Evolutionary conservation across 1,139 yeast genomes (phyloP).

Genomic region (Suhomyces bokatorum): DNA sequence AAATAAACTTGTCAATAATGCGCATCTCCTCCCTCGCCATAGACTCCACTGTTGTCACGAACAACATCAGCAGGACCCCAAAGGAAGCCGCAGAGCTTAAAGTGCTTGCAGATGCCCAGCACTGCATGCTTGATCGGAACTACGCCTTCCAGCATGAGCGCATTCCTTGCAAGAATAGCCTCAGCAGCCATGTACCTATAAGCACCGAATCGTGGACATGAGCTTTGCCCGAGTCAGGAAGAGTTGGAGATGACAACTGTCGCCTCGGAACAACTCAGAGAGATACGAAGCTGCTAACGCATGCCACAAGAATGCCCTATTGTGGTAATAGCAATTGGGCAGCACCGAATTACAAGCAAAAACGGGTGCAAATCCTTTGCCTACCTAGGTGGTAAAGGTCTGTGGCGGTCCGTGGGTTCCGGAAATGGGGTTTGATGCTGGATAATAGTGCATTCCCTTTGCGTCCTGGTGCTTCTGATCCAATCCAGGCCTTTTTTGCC

Average conservation of each 20-base stretch:
- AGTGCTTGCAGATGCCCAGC: background rate
- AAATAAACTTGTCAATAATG: background rate
- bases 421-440: too few relatives aligned
- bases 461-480: background rate
- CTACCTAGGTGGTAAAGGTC: too few relatives aligned
- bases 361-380: too few relatives aligned
- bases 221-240: background rate
- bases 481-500: background rate
- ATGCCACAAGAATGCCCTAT: background rate
- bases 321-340: too few relatives aligned
- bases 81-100: background rate
- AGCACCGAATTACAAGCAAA: too few relatives aligned
- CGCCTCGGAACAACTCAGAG: conserved; percentile 1
- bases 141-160: too few relatives aligned
- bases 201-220: background rate
- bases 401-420: too few relatives aligned
- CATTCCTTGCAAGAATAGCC: background rate
- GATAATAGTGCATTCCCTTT: too few relatives aligned
- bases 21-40: background rate
- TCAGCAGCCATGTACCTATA: background rate
- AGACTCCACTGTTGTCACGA: background rate
- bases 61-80: background rate
- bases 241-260: background rate
- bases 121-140: background rate
- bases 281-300: background rate